Evolutionary conservation across 2,329 filamentous ascomycete species (phyloP).

Genomic region (Capronia coronata): DNA sequence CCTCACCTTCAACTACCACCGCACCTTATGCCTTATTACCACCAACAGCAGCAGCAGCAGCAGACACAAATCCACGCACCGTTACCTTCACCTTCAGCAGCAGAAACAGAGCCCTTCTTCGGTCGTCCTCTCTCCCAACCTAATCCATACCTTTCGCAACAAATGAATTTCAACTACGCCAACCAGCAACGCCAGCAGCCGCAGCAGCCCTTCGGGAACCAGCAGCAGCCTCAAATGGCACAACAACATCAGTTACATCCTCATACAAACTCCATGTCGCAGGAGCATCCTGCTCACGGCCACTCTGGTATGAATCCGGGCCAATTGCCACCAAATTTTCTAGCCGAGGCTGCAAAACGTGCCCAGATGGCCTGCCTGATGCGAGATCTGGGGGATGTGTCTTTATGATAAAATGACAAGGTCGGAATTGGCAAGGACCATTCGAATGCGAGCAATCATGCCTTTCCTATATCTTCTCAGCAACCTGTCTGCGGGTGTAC

Average conservation of each 20-base stretch:
- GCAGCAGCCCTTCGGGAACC: conserved; percentile 13
- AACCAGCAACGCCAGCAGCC: conserved; percentile 7
- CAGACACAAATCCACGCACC: conserved; percentile 22
- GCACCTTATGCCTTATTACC: conserved; percentile 22
- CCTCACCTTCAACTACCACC: conserved; percentile 21
- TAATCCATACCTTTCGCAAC: conserved; percentile 18
- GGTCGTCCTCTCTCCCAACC: conserved; percentile 21
- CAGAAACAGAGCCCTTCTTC: conserved; percentile 25
- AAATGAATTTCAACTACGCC: conserved; percentile 15
- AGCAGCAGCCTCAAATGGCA: conserved; percentile 16
- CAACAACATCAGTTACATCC: conserved; percentile 26
- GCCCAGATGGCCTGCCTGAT: conserved; percentile 86
- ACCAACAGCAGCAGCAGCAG: conserved; percentile 8
- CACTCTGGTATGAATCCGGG: conserved; percentile 31
- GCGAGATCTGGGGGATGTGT: conserved; percentile 73
- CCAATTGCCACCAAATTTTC: conserved; percentile 69
- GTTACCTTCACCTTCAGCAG: conserved; percentile 27
- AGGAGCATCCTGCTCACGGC: conserved; percentile 21
- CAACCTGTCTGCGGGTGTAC: no score
- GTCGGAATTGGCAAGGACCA: no score
- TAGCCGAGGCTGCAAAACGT: conserved; percentile 87
- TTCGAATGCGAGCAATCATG: no score
- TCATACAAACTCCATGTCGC: conserved; percentile 28
- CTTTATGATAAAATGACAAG: conserved; percentile 46
- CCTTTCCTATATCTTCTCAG: no score